Conservation (phyloP, 768 basidiomycete species). For the Collybiopsis confluens region DNA sequence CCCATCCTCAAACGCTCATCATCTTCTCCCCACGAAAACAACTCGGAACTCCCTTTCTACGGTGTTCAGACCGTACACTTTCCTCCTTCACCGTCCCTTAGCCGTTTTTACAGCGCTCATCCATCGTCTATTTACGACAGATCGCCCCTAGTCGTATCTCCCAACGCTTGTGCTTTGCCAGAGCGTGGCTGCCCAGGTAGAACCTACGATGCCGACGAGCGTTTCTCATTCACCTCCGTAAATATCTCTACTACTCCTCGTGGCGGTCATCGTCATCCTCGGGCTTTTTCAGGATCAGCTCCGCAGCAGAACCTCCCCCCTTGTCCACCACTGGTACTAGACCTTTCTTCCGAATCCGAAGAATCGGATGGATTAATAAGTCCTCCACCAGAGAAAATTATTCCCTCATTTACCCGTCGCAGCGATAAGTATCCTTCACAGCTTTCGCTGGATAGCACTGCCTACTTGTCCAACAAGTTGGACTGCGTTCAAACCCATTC, state of each 20-base stretch:
- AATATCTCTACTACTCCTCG: background rate
- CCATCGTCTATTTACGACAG: slow-evolving; percentile 69
- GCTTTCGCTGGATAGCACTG: background rate
- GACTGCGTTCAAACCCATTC: background rate
- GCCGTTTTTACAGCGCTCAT: slow-evolving; percentile 46
- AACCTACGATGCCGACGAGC: slow-evolving; percentile 53
- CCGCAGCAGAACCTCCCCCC: background rate
- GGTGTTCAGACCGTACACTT: slow-evolving; percentile 41
- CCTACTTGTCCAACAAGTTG: background rate
- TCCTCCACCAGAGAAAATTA: slow-evolving; percentile 5
- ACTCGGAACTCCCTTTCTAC: slow-evolving; percentile 17
- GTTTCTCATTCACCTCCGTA: background rate
- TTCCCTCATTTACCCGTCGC: background rate
- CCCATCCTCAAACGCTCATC: slow-evolving; percentile 56
- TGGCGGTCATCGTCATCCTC: slow-evolving; percentile 8
- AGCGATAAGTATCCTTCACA: slow-evolving; percentile 3
- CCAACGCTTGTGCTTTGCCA: slow-evolving; percentile 72
- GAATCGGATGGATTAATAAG: slow-evolving; percentile 12
- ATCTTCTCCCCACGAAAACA: slow-evolving; percentile 17
- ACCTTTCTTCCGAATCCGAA: slow-evolving; percentile 10
- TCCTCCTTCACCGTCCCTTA: slow-evolving; percentile 49
- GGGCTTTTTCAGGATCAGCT: background rate
- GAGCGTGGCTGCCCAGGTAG: slow-evolving; percentile 74
- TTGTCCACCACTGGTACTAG: slow-evolving; percentile 7
- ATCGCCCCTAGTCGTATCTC: slow-evolving; percentile 69